Conservation (phyloP, 345 rosid genomes). For the Clausena lansium region DNA sequence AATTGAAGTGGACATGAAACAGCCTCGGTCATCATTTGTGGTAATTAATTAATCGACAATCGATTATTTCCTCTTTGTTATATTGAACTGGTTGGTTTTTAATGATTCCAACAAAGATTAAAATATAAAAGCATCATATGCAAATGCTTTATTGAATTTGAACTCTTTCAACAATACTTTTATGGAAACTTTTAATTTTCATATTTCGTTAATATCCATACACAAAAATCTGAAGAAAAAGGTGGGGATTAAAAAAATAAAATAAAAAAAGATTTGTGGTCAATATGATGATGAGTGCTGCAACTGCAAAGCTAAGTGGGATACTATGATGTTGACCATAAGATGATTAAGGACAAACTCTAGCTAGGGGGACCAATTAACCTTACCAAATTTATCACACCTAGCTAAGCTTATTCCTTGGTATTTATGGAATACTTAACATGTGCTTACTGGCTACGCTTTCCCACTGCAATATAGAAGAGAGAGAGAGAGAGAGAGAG, state of each 20-base stretch:
- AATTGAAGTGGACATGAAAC: conserved; percentile 24
- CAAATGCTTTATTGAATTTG: neutral
- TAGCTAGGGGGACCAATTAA: conserved; percentile 7
- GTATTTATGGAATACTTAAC: neutral
- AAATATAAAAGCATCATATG: too few species aligned
- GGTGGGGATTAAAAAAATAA: too few species aligned
- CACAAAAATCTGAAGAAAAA: neutral
- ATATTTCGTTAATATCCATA: too few species aligned
- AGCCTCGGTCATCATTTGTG: neutral
- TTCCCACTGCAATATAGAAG: neutral
- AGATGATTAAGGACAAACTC: neutral
- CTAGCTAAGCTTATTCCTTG: too few species aligned
- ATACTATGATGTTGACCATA: conserved; percentile 12
- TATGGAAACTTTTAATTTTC: too few species aligned
- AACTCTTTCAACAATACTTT: neutral
- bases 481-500: too few species aligned
- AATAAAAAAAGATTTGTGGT: neutral
- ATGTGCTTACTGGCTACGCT: conserved; percentile 10
- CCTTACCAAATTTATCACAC: neutral
- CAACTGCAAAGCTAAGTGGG: conserved; percentile 9
- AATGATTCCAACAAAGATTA: neutral
- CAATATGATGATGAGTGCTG: neutral
- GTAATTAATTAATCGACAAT: neutral
- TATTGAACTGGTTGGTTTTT: neutral
- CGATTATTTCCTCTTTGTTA: neutral